Percentiles rank a stretch among this genome's conserved stretches.
These are phyloP conservation scores for Cladobotryum mycophilum DNA, from an alignment of 2,329 filamentous ascomycete genomes.

Conservation along the genomic window DNA sequence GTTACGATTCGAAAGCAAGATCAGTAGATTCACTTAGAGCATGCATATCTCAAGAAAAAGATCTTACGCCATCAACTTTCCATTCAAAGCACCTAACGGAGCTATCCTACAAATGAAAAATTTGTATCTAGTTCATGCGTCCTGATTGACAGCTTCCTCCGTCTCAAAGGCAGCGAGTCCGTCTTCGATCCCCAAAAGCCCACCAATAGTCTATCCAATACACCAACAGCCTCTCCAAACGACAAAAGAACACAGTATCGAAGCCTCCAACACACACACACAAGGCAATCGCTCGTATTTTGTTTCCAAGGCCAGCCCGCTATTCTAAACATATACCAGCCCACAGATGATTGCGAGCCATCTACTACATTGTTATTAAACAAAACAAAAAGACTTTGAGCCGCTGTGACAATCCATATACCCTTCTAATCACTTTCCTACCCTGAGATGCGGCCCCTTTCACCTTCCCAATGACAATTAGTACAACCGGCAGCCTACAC, in stretches of 20 bases:
- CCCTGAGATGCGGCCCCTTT: neutral
- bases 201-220: too few relatives aligned
- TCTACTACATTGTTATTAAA: slow-evolving; percentile 5
- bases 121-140: too few relatives aligned
- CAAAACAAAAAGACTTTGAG: neutral
- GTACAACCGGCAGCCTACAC: neutral
- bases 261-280: neutral
- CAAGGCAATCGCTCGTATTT: neutral
- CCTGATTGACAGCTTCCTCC: too few relatives aligned
- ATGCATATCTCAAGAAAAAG: too few relatives aligned
- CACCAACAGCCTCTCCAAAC: too few relatives aligned
- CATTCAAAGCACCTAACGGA: too few relatives aligned
- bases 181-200: too few relatives aligned
- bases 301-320: slow-evolving; percentile 5
- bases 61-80: too few relatives aligned
- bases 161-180: too few relatives aligned
- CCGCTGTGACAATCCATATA: neutral
- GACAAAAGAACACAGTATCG: neutral
- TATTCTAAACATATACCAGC: slow-evolving; percentile 9
- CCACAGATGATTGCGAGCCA: neutral
- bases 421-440: neutral
- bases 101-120: too few relatives aligned
- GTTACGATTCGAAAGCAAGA: too few relatives aligned
- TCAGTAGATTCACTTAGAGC: too few relatives aligned
- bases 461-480: neutral